Evolutionary conservation across 352 stramenopile species (phyloP).

Genomic region (Globisporangium perplexum): DNA sequence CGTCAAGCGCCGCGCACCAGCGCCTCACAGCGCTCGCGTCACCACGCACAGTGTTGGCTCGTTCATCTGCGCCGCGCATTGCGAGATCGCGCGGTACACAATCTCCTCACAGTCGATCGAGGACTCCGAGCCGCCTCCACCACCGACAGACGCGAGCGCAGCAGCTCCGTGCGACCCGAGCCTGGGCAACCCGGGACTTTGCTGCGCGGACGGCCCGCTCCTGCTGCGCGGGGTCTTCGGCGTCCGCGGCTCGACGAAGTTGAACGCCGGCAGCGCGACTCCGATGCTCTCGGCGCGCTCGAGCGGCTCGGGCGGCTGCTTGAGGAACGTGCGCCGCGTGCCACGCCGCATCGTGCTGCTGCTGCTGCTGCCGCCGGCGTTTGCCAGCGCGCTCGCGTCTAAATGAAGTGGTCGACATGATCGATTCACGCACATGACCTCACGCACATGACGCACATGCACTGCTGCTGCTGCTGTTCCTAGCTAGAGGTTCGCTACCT

Average conservation of each 20-base stretch:
- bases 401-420: too few species aligned
- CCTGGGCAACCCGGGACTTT: slow-evolving; percentile 1
- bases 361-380: too few species aligned
- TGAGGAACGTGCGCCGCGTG: slow-evolving; percentile 1
- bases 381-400: too few species aligned
- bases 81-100: slow-evolving; percentile 14
- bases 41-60: slow-evolving; percentile 15
- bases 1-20: neutral
- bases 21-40: neutral
- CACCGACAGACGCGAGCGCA: neutral
- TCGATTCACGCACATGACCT: too few species aligned
- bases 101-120: slow-evolving; percentile 15
- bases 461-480: neutral
- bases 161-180: neutral
- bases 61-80: slow-evolving; percentile 14
- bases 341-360: slow-evolving; percentile 14
- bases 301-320: slow-evolving; percentile 10
- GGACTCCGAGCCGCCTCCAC: too few species aligned
- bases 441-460: slow-evolving; percentile 1
- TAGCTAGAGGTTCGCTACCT: slow-evolving; percentile 42
- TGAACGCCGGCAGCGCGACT: slow-evolving; percentile 45
- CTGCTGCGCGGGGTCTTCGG: neutral
- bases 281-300: slow-evolving; percentile 23
- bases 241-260: slow-evolving; percentile 46
- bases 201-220: neutral